A percentile compares a stretch with the other conserved stretches of the same genome.
These are phyloP conservation scores for Starmerella bacillaris DNA, from an alignment of 805 yeast genomes.

Conservation along the genomic window DNA sequence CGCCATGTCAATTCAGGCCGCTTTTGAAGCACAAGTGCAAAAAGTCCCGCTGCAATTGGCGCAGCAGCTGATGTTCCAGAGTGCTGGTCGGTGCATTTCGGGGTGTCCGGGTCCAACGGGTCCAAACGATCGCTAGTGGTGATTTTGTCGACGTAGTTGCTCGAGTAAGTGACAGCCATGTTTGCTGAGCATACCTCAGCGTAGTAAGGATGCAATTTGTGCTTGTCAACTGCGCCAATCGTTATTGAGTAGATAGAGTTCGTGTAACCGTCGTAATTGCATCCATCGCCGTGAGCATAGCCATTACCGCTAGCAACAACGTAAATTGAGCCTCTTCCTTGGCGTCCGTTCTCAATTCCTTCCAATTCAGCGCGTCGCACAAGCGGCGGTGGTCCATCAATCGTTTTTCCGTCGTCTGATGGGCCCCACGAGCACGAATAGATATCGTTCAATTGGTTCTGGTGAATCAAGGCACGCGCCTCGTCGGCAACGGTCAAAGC, in stretches of 20 bases:
- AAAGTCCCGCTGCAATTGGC: conserved; percentile 93
- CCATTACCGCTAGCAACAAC: conserved; percentile 97
- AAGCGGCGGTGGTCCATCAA: conserved; percentile 66
- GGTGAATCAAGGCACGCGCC: conserved; percentile 72
- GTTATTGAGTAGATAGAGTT: conserved; percentile 89
- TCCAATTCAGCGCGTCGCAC: conserved; percentile 70
- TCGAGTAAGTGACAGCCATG: conserved; percentile 78
- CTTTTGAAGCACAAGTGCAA: conserved; percentile 61
- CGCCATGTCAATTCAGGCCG: conserved; percentile 89
- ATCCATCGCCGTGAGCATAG: conserved; percentile 62
- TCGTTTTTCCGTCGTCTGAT: conserved; percentile 70
- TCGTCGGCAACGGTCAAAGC: conserved; percentile 70
- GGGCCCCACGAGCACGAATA: conserved; percentile 99
- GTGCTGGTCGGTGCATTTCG: conserved; percentile 50
- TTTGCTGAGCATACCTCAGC: conserved; percentile 91
- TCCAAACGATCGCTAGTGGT: conserved; percentile 41
- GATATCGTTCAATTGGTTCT: conserved; percentile 69
- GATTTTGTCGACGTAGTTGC: conserved; percentile 78
- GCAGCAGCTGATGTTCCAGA: conserved; percentile 99
- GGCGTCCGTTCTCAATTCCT: conserved; percentile 69
- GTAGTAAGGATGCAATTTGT: conserved; percentile 73
- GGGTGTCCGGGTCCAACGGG: conserved; percentile 9
- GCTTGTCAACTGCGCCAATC: conserved; percentile 79
- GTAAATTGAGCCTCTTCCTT: conserved; percentile 65
- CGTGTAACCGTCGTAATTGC: conserved; percentile 95